Percentiles rank a stretch among this genome's conserved stretches.
These are phyloP conservation scores for Sugiyamaella boreocaroliniensis DNA, from an alignment of 805 yeast species.

Conservation along the genomic window DNA sequence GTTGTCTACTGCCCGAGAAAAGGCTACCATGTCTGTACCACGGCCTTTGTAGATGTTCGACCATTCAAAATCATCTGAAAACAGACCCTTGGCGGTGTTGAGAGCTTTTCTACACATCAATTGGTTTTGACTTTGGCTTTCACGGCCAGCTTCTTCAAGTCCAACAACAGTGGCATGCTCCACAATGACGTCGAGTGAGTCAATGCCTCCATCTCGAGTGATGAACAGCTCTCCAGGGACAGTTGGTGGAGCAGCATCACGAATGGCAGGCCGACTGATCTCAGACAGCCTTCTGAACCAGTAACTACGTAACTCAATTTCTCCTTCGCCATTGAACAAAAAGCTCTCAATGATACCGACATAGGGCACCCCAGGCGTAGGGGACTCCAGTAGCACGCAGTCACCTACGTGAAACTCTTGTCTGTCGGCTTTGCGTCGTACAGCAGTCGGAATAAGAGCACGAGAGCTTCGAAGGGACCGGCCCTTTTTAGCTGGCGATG, in stretches of 20 bases:
- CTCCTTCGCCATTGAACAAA: constrained; percentile 6
- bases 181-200: constrained; percentile 9
- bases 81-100: constrained; percentile 1
- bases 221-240: constrained; percentile 9
- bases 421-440: constrained; percentile 8
- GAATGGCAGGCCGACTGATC: not conserved
- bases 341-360: constrained; percentile 16
- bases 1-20: not conserved
- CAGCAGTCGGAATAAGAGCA: constrained; percentile 11
- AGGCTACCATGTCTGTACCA: constrained; percentile 7
- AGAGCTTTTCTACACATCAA: constrained; percentile 10
- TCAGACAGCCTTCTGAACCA: constrained; percentile 16
- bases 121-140: not conserved
- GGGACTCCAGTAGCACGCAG: constrained; percentile 9
- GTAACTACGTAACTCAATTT: constrained; percentile 10
- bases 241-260: not conserved
- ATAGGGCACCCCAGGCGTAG: constrained; percentile 4
- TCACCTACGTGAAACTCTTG: constrained; percentile 15
- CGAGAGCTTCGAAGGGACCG: constrained; percentile 7
- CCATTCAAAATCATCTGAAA: constrained; percentile 16
- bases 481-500: not conserved
- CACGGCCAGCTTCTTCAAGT: not conserved
- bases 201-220: constrained; percentile 12
- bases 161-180: constrained; percentile 12
- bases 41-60: constrained; percentile 8